Conservation (phyloP, 768 basidiomycete genomes). For the Stropharia rugosoannulata region DNA sequence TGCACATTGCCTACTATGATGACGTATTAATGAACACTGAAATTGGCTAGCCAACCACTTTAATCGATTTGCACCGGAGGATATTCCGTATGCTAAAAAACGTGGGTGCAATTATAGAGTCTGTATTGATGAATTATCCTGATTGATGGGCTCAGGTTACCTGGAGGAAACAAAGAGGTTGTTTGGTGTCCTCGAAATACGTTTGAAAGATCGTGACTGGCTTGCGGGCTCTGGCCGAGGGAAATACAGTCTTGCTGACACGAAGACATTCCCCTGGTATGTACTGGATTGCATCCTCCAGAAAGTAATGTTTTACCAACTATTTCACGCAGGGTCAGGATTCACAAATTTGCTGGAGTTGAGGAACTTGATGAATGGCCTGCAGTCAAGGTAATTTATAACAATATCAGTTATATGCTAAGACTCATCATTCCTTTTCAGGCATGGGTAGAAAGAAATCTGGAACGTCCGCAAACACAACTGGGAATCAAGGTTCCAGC, state of each 20-base stretch:
- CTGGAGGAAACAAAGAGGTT: conserved; percentile 79
- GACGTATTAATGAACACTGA: not conserved
- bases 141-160: conserved; percentile 50
- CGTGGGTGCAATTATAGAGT: conserved; percentile 35
- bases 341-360: conserved; percentile 46
- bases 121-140: not conserved
- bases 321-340: conserved; percentile 46
- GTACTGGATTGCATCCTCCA: conserved; percentile 1
- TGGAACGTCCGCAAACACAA: conserved; percentile 12
- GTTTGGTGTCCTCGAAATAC: conserved; percentile 79
- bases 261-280: conserved; percentile 68
- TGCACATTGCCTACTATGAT: not conserved
- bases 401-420: not conserved
- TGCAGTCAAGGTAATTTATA: conserved; percentile 45
- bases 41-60: conserved; percentile 63
- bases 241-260: conserved; percentile 68
- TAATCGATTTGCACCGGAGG: conserved; percentile 57
- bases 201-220: conserved; percentile 72
- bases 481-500: conserved; percentile 14
- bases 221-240: conserved; percentile 76
- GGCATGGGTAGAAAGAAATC: conserved; percentile 21
- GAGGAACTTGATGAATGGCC: conserved; percentile 65
- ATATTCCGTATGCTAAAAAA: conserved; percentile 68
- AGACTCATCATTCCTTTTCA: not conserved
- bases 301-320: not conserved